These are phyloP conservation scores for Marasmius tenuissimus DNA, from an alignment of 1,284 basidiomycete genomes.

Conservation along the genomic window DNA sequence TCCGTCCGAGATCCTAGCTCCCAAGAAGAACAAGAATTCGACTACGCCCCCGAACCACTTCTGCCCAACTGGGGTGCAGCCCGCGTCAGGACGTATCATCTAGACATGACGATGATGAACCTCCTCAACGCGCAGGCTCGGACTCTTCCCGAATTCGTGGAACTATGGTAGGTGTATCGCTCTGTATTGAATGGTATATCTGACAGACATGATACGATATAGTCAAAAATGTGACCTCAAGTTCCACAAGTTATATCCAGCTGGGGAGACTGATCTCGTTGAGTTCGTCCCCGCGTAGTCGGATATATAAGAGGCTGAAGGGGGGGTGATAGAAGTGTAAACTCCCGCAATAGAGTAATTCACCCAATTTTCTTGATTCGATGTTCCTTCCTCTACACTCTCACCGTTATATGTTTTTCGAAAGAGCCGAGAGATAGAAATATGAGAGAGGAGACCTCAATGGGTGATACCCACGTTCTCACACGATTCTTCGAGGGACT, in stretches of 20 bases:
- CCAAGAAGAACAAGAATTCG: background rate
- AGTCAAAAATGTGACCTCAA: slow-evolving; percentile 8
- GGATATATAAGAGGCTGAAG: background rate
- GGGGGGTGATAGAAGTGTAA: no score
- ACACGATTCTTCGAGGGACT: no score
- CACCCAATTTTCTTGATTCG: no score
- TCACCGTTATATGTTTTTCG: no score
- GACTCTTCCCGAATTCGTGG: slow-evolving; percentile 6
- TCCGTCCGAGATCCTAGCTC: no score
- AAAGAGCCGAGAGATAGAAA: no score
- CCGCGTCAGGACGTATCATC: slow-evolving; percentile 23
- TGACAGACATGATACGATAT: background rate
- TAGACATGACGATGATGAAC: slow-evolving; percentile 27
- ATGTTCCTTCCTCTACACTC: no score
- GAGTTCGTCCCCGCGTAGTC: slow-evolving; percentile 9
- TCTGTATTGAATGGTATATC: background rate
- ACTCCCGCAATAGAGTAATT: no score
- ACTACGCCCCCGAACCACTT: slow-evolving; percentile 23
- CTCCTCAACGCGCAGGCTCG: slow-evolving; percentile 3
- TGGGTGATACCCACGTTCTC: no score
- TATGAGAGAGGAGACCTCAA: no score
- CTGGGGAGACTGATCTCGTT: slow-evolving; percentile 11
- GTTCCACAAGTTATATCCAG: slow-evolving; percentile 12
- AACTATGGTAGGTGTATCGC: slow-evolving; percentile 6
- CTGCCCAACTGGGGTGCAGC: slow-evolving; percentile 26